Evolutionary conservation across 2,329 filamentous ascomycete species (phyloP).

Genomic region (Trichoderma arundinaceum): DNA sequence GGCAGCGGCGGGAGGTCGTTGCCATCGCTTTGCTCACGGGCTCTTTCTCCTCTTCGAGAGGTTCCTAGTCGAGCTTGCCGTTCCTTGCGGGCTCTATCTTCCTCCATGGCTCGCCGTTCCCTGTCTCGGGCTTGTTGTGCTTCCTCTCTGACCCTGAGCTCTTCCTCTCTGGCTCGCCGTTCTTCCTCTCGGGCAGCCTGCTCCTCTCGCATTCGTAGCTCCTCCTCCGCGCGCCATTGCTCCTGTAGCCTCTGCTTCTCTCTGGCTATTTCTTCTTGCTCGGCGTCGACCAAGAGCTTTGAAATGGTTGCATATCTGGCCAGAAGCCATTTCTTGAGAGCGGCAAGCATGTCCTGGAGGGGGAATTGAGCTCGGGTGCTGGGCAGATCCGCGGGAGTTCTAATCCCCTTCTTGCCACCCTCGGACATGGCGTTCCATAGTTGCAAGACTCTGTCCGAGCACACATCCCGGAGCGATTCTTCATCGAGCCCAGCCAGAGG

Average conservation of each 20-base stretch:
- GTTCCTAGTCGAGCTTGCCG: neutral
- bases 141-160: neutral
- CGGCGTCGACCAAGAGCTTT: neutral
- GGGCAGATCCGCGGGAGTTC: conserved; percentile 11
- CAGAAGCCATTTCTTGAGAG: conserved; percentile 23
- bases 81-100: neutral
- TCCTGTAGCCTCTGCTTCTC: conserved; percentile 5
- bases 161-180: neutral
- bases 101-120: neutral
- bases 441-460: conserved; percentile 36
- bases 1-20: neutral
- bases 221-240: conserved; percentile 5
- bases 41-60: neutral
- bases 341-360: neutral
- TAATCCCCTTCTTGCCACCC: neutral
- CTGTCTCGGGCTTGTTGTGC: neutral
- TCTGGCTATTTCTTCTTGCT: neutral
- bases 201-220: neutral
- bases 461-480: conserved; percentile 35
- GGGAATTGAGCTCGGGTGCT: conserved; percentile 20
- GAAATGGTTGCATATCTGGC: neutral
- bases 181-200: neutral
- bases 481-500: conserved; percentile 35
- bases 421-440: conserved; percentile 27
- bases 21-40: neutral